Evolutionary conservation across 2,329 filamentous ascomycete species (phyloP), one percentile per base, ranked within the genome.

Genomic region (Trichoderma sp.): DNA sequence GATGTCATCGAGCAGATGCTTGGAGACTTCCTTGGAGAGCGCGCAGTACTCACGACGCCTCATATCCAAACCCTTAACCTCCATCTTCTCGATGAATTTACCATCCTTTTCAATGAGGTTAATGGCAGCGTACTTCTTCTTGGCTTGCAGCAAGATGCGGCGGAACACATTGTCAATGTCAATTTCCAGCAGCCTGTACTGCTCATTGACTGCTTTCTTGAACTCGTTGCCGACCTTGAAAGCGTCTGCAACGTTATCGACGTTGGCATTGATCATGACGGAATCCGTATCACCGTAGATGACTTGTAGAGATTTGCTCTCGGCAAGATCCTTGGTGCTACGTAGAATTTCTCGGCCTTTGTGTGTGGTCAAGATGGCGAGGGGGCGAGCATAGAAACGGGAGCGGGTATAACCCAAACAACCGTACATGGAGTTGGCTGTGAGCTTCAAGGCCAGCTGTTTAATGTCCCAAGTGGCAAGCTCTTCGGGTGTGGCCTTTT

Each of bases 261-360:
- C 94, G 79, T 98, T 98, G 74, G 96, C 97, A 79, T 99, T 99
- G 85, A 99, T 98, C 96, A 99, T 99, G 83, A 99, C 96, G 9
- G 96, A 99, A 82, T 99, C 96, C 14, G 96, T 99, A 83, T 99
- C 96, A 84, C 96, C 96, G 77, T 99, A 99, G 74, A 99, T 98
- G 80, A 99, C 96, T 78, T 96, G 93, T 34, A 99, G 88, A 73
- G 94, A 91, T 76, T 93, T 95, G 77, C 90, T 93, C 82, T 99
- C 96, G 11, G 96, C 96, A 73, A 99, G 88, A 69, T 97, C 95
- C 82, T 98, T 99, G 71, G 96, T 99, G 80, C 93, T 97, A 74
- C 93, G 90, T 72, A 99, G 86, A 88, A 99, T 98, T 84, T 99
- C 96, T 85, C 96, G 94, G 72, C 96, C 96, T 82, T 99, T 98